Base-by-base conservation (phyloP, 352 stramenopile genomes). In the Achlya hypogyna region DNA sequence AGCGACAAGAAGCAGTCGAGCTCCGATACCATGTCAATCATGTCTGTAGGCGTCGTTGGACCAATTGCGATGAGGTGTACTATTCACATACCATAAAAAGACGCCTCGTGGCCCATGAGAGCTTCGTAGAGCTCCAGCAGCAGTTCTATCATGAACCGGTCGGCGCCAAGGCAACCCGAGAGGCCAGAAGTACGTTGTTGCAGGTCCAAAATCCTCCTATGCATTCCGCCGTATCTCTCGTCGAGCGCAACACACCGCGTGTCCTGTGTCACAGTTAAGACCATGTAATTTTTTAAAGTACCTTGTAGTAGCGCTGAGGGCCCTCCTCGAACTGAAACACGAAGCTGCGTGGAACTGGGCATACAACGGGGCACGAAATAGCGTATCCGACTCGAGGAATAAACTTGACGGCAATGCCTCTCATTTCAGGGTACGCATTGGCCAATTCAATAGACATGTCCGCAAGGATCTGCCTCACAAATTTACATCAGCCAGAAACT, bases 311-410 rank as follows among this genome's bases (percentile, higher is more conserved):
- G 65, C 92, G 91, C 1, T 84, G 91, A 1, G 78, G 77, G 23
- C 91, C 83, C 49, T 92, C 84, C 78, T 93, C 84, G 63, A 93
- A 95, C 71, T 95, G 86, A 62, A 93, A 95, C 14, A 89, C 74
- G 38, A 95, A 95, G 47, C 87, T 81, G 9, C 14, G 51, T 22
- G 82, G 74, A 16, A 92, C 62, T 40, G 75, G 78, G 27, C 79
- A 91, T 10, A 77, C 73, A 5, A 81, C 78, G 63, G 91, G 79
- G 51, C 82, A 92, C 58, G 79, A 89, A 31, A 95, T 84, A 16
- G 92, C 84, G 71, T 93, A 95, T 12, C 86, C 86, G 34, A 93
- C 79, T 81, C 91, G 86, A 63, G 86, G 85, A 49, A 93, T 91
- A 59, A 92, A 95, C 65, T 93, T 81, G 29, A 93, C 79, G 16